Evolutionary conservation across 1,284 basidiomycete species (phyloP), one percentile per base, ranked within the genome.

Genomic region (Ustilago hordei): DNA sequence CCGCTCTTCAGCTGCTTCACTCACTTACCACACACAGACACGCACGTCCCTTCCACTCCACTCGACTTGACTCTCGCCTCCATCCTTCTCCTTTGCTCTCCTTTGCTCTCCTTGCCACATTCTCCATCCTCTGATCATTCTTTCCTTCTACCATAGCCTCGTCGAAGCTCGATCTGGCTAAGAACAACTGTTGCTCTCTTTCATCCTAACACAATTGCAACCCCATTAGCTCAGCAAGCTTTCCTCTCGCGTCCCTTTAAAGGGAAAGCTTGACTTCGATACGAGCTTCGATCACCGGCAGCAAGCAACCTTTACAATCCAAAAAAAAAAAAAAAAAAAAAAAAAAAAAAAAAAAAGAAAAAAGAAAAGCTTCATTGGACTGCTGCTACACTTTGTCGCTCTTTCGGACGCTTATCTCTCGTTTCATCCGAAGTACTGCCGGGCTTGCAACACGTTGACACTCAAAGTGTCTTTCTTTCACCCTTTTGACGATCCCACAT

Each of bases 271-370:
- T 38, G 15, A 28, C 55, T 55, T 52, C 19, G 32, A 38, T 4
- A 12, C 41, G 59, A 52, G 32, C 55, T 41, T 67, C 59, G 65
- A 67, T 57, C 55, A 39, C 56, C 55, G 41, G 48, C 41, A 28
- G 55, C 43, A 32, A 54, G n/a, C 31, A 11, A 38, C n/a, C 43
- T 45, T 19, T 8, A 19, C 43, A 45, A 45, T 19, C 7, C n/a
- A 17, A 19, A 19, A 19, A 45, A 19, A 19, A 6, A 1, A 45
- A 17, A 3, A n/a, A 19, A 45, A 4, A 45, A 45, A 3, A 28
- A 28, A 28, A 28, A 3, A 2, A 28, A 28, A 28, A 28, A 28
- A 2, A 28, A 28, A 28, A 23, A 23, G 23, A 23, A 23, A n/a
- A n/a, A n/a, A 19, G 19, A 28, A 28, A 28, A 28, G 23, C 23